These are phyloP conservation scores for Saposhnikovia divaricata DNA, from an alignment of 129 eudicot genomes.

Conservation along the genomic window DNA sequence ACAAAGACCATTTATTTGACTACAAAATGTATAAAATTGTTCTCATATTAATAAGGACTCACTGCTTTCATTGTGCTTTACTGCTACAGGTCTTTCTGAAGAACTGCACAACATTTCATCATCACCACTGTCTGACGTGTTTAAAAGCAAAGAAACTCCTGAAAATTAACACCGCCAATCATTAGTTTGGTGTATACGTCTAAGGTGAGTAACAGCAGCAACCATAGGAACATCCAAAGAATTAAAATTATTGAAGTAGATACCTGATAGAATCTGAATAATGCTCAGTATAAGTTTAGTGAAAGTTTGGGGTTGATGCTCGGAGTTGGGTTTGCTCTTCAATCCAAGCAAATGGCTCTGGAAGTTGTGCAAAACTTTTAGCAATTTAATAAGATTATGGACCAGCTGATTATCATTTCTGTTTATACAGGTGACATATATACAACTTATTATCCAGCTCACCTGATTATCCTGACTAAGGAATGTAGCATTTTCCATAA, in stretches of 20 bases:
- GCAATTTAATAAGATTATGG: not conserved
- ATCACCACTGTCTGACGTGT: not conserved
- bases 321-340: slow-evolving; percentile 53
- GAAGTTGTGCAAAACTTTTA: slow-evolving; percentile 5
- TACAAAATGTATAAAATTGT: not conserved
- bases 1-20: not conserved
- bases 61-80: not conserved
- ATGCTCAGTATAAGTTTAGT: slow-evolving; percentile 6
- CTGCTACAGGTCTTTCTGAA: not conserved
- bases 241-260: not conserved
- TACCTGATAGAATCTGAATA: slow-evolving; percentile 8
- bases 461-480: slow-evolving; percentile 91
- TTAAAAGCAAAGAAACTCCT: slow-evolving; percentile 4
- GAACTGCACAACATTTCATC: slow-evolving; percentile 6
- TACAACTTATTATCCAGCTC: not conserved
- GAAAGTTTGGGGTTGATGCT: slow-evolving; percentile 26
- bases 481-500: slow-evolving; percentile 91
- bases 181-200: not conserved
- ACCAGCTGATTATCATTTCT: not conserved
- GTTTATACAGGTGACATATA: not conserved
- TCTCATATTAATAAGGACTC: not conserved
- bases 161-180: not conserved
- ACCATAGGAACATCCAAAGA: not conserved
- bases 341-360: slow-evolving; percentile 84
- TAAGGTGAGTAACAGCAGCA: not conserved